Base-by-base conservation (phyloP, 768 basidiomycete species). In the Kwoniella shandongensis region DNA sequence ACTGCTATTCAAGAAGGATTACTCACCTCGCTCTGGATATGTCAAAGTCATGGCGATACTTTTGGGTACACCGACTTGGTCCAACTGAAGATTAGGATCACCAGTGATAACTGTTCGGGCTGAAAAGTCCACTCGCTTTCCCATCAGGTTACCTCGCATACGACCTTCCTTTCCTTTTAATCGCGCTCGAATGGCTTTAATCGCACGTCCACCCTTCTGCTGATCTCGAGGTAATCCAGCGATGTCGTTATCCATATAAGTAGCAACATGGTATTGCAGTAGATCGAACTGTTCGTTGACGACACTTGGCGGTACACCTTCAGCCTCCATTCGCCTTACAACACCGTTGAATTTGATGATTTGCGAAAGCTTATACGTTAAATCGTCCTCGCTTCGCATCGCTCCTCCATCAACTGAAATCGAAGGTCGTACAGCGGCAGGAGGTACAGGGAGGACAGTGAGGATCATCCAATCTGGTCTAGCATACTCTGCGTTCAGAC, bases 381-480 rank as follows among this genome's bases (percentile, higher is more conserved):
- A 81, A 78, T 98, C 96, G 69, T 98, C 96, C 78, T 99, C 96
- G 67, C 90, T 91, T 40, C 93, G 84, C 88, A 94, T 91, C 1
- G 89, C 87, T 49, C 94, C 93, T 20, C 94, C 94, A 66, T 98
- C 94, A 26, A 97, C 89, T 12, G 94, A 88, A 55, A 99, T 97
- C 78, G 91, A 94, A 0, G 96, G 96, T 46, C 96, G 90, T 51
- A 99, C 96, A 7, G 96, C 91, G 5, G 94, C 94, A 1, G 96
- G 96, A 1, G 96, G 96, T 0, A 99, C 94, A 32, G 96, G 96
- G 76, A 98, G 83, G 35, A 97, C 91, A 0, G 96, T 98, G 39
- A 98, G 80, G 65, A 99, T 96, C 96, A 99, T 98, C 96, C 96
- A 99, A 70, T 97, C 91, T 2, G 96, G 96, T 39, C 93, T 85